A percentile compares a stretch with the other conserved stretches of the same genome.
Conservation (phyloP, 805 yeast species). For the Wickerhamomyces alni region DNA sequence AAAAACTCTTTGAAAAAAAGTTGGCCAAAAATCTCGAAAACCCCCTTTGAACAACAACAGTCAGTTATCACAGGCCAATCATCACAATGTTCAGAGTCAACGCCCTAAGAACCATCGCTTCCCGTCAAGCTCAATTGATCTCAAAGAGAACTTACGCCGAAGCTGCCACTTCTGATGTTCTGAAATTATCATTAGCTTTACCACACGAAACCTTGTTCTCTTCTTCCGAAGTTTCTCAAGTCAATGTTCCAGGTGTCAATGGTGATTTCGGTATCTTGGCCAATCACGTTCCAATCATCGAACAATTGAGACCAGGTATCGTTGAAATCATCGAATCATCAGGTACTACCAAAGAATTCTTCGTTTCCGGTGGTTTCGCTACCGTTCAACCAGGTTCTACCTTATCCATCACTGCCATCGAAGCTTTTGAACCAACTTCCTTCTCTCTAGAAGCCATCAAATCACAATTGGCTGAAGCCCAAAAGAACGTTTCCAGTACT, state of each 20-base stretch:
- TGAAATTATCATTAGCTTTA: constrained; percentile 84
- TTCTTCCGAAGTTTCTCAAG: constrained; percentile 53
- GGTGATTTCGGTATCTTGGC: constrained; percentile 98
- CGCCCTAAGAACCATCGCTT: constrained; percentile 18
- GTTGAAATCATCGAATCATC: constrained; percentile 82
- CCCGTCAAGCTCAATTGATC: constrained; percentile 39
- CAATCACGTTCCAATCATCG: constrained; percentile 95
- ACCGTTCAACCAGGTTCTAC: constrained; percentile 92
- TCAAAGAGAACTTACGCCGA: constrained; percentile 89
- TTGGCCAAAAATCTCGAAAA: not conserved
- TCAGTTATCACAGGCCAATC: not conserved
- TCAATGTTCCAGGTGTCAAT: constrained; percentile 90
- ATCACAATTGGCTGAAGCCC: constrained; percentile 84
- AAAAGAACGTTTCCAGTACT: constrained; percentile 77
- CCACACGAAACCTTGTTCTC: constrained; percentile 73
- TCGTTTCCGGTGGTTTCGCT: constrained; percentile 95
- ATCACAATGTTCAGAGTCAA: constrained; percentile 23
- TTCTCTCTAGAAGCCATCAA: constrained; percentile 78
- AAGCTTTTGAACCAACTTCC: constrained; percentile 88
- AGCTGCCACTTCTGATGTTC: constrained; percentile 62
- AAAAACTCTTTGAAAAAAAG: not conserved
- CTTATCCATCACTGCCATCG: constrained; percentile 86
- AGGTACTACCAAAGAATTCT: constrained; percentile 70
- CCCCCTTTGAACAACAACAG: constrained; percentile 3
- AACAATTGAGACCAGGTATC: constrained; percentile 93